phyloP scores from a whole-genome alignment of 257 asterid genomes.

The Rauvolfia tetraphylla region DNA sequence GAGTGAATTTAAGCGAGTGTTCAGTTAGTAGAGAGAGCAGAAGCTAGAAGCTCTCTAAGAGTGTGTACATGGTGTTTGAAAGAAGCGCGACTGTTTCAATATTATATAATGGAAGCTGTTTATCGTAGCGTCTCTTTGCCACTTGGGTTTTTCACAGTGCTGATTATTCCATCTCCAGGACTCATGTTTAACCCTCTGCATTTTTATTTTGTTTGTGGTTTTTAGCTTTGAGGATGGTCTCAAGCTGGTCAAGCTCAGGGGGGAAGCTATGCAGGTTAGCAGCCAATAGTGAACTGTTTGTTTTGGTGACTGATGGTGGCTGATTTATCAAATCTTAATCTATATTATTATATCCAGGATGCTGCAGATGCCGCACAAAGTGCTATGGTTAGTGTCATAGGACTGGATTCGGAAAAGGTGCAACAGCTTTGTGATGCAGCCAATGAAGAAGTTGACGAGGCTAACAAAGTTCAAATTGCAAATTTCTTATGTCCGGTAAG shows the following conservation, averaged over 20 bases:
- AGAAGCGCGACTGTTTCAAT: too few species aligned
- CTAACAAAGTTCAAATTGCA: constrained; percentile 89
- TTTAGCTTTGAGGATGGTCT: constrained; percentile 95
- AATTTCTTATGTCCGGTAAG: constrained; percentile 93
- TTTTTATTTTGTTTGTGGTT: constrained; percentile 22
- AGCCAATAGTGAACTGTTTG: not conserved
- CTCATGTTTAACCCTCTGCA: not conserved
- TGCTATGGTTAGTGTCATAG: constrained; percentile 96
- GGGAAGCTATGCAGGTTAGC: constrained; percentile 93
- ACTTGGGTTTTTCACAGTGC: too few species aligned
- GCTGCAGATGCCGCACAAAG: constrained; percentile 96
- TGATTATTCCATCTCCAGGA: not conserved
- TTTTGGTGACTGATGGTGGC: not conserved
- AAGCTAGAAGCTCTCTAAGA: too few species aligned
- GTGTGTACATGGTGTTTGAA: too few species aligned
- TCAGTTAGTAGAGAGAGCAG: too few species aligned
- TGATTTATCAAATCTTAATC: constrained; percentile 5
- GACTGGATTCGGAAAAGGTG: constrained; percentile 89
- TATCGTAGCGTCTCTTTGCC: too few species aligned
- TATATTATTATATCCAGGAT: constrained; percentile 43
- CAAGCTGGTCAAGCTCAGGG: constrained; percentile 82
- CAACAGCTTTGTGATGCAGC: constrained; percentile 96
- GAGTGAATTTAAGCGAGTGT: too few species aligned
- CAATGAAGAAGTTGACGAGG: constrained; percentile 89
- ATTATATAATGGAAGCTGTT: too few species aligned